These are phyloP conservation scores for Trichoderma pleuroti DNA, from an alignment of 2,329 filamentous ascomycete species.

Conservation along the genomic window DNA sequence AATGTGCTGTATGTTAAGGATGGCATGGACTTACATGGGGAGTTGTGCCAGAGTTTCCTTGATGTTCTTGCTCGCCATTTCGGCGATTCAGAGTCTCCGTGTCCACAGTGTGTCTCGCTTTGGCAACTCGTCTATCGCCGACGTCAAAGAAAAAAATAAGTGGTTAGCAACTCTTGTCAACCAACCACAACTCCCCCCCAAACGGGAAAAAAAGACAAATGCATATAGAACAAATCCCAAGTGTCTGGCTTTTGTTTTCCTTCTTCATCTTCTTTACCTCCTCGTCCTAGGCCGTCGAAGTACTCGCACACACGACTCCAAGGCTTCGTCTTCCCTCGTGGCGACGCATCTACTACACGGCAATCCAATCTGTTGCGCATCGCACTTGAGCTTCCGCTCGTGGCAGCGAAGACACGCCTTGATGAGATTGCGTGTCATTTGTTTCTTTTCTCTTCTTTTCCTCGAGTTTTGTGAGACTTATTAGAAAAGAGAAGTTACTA, in stretches of 20 bases:
- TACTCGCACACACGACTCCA: background rate
- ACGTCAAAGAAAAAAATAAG: background rate
- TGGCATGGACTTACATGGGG: background rate
- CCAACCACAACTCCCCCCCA: background rate
- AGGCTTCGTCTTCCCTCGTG: background rate
- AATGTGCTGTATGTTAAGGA: background rate
- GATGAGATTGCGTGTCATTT: background rate
- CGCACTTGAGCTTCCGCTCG: background rate
- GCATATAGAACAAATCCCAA: background rate
- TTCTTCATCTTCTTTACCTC: background rate
- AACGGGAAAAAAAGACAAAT: background rate
- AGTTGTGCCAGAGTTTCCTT: background rate
- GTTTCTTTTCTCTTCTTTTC: background rate
- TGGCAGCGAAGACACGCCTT: background rate
- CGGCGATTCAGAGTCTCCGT: background rate
- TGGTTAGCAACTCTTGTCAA: background rate
- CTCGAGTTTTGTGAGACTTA: background rate
- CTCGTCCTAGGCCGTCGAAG: background rate
- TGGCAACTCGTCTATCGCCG: background rate
- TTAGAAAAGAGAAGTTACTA: background rate
- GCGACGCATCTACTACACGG: conserved; percentile 4
- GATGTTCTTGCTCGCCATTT: background rate
- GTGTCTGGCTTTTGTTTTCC: background rate
- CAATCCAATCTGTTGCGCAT: background rate
- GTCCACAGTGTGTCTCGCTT: background rate